Conservation (phyloP, 768 basidiomycete species). For the Phylloporus sp. region DNA sequence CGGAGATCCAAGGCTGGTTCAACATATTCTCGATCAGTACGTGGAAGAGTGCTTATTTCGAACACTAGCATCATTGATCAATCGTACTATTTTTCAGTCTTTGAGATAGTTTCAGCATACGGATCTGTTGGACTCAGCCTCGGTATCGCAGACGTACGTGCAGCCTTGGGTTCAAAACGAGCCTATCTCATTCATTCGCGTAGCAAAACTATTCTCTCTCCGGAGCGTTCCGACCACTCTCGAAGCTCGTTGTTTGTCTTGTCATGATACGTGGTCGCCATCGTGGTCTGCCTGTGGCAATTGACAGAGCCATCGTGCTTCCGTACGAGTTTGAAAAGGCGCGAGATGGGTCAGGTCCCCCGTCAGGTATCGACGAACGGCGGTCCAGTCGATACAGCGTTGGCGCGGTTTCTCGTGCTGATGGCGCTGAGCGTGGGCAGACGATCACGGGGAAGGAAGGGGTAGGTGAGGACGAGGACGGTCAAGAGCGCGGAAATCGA, state of each 20-base stretch:
- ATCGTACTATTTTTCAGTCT: slow-evolving; percentile 43
- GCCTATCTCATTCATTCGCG: not conserved
- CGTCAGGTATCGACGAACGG: slow-evolving; percentile 8
- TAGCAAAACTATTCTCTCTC: slow-evolving; percentile 80
- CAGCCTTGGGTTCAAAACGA: not conserved
- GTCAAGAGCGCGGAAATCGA: not conserved
- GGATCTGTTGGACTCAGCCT: slow-evolving; percentile 87
- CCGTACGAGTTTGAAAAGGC: slow-evolving; percentile 54
- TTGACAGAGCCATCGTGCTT: slow-evolving; percentile 81
- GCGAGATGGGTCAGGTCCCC: slow-evolving; percentile 12
- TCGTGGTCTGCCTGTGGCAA: slow-evolving; percentile 81
- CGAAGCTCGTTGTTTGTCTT: slow-evolving; percentile 78
- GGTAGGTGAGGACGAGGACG: not conserved
- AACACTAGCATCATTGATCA: not conserved
- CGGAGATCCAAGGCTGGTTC: slow-evolving; percentile 61
- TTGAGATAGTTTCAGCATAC: slow-evolving; percentile 85
- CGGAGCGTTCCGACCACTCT: slow-evolving; percentile 71
- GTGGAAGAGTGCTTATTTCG: slow-evolving; percentile 22
- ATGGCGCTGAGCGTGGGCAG: not conserved
- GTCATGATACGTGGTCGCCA: slow-evolving; percentile 96
- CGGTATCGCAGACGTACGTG: slow-evolving; percentile 72
- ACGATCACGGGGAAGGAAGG: not conserved
- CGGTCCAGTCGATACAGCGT: slow-evolving; percentile 4
- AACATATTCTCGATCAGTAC: slow-evolving; percentile 75
- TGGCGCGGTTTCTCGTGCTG: not conserved